Conservation (phyloP, 164 flowering plant species). For the Vitis labrusca region DNA sequence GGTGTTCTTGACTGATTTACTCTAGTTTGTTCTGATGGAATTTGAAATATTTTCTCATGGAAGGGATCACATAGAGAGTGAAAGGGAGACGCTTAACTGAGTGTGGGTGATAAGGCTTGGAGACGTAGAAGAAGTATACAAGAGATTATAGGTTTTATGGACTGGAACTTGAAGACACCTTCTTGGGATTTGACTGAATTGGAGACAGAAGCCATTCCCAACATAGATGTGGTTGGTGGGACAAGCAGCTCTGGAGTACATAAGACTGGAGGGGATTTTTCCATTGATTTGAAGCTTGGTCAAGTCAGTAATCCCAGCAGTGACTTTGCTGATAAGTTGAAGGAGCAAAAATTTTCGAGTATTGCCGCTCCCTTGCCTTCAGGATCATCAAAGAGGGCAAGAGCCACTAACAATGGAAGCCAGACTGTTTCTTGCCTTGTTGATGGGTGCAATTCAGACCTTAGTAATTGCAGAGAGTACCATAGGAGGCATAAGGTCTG, state of each 20-base stretch:
- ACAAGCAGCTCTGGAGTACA: slow-evolving; percentile 25
- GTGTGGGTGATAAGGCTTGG: slow-evolving; percentile 4
- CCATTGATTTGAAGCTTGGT: slow-evolving; percentile 68
- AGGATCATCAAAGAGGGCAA: slow-evolving; percentile 58
- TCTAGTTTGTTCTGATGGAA: slow-evolving; percentile 10
- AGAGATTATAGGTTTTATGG: slow-evolving; percentile 34
- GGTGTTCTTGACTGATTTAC: slow-evolving; percentile 14
- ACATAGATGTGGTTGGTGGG: slow-evolving; percentile 23
- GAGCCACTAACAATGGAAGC: slow-evolving; percentile 37
- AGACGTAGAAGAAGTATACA: background rate
- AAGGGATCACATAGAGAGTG: background rate
- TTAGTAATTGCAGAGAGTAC: slow-evolving; percentile 75
- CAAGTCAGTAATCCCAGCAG: slow-evolving; percentile 36
- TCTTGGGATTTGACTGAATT: slow-evolving; percentile 52
- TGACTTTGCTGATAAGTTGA: slow-evolving; percentile 20
- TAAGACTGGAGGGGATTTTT: slow-evolving; percentile 28
- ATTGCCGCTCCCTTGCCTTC: slow-evolving; percentile 1
- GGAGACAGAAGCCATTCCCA: slow-evolving; percentile 29
- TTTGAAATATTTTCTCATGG: background rate
- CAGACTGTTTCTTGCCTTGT: slow-evolving; percentile 60
- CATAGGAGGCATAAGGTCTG: slow-evolving; percentile 89
- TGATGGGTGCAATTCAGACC: slow-evolving; percentile 78
- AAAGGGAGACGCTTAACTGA: slow-evolving; percentile 7
- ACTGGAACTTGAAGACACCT: slow-evolving; percentile 58
- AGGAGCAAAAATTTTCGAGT: slow-evolving; percentile 4